Percentiles rank a stretch among this genome's conserved stretches.
These are phyloP conservation scores for Cnidoscolus chayamansa DNA, from an alignment of 441 rosid genomes.

Conservation along the genomic window DNA sequence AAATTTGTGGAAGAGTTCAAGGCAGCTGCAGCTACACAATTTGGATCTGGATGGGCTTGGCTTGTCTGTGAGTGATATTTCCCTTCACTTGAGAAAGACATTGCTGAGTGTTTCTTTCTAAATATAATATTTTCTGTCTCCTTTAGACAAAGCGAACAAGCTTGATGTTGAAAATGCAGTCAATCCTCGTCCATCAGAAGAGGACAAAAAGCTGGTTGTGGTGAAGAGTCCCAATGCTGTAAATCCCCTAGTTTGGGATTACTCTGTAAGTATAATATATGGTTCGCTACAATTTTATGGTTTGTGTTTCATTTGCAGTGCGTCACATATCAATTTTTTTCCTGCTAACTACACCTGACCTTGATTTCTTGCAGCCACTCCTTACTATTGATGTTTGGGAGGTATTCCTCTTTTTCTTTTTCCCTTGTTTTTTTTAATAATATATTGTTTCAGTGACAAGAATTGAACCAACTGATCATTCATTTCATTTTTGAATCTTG, in stretches of 20 bases:
- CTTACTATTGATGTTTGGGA: slow-evolving; percentile 95
- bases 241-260: slow-evolving; percentile 88
- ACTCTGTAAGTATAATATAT: slow-evolving; percentile 47
- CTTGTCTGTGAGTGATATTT: slow-evolving; percentile 62
- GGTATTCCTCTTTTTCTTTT: slow-evolving; percentile 39
- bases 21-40: slow-evolving; percentile 70
- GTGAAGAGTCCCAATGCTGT: slow-evolving; percentile 87
- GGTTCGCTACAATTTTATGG: not conserved
- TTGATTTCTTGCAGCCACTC: slow-evolving; percentile 66
- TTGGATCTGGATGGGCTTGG: slow-evolving; percentile 98
- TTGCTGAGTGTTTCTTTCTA: slow-evolving; percentile 1
- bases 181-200: slow-evolving; percentile 63
- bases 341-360: slow-evolving; percentile 23
- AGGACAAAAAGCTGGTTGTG: slow-evolving; percentile 73
- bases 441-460: not conserved
- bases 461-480: slow-evolving; percentile 16
- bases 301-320: not conserved
- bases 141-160: slow-evolving; percentile 68
- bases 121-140: slow-evolving; percentile 13
- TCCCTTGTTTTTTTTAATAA: not conserved
- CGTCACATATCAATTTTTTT: not conserved
- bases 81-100: not conserved
- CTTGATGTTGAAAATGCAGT: slow-evolving; percentile 62
- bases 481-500: slow-evolving; percentile 15
- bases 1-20: slow-evolving; percentile 49